These are phyloP conservation scores for Osmozyma mogii DNA, from an alignment of 805 yeast species.

Conservation along the genomic window DNA sequence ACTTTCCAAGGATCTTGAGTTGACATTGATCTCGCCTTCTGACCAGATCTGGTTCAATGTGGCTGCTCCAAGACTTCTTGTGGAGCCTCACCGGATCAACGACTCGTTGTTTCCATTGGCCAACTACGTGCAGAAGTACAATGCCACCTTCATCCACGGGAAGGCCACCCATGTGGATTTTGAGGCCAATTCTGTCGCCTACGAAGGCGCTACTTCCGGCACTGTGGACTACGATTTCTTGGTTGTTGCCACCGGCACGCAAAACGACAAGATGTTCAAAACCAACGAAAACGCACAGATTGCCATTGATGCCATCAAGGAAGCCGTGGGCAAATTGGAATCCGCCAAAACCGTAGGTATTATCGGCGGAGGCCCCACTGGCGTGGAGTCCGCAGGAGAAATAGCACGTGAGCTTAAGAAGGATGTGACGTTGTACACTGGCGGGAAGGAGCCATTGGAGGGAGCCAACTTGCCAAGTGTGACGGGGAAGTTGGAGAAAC, in stretches of 20 bases:
- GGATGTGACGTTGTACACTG: slow-evolving; percentile 20
- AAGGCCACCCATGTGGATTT: slow-evolving; percentile 19
- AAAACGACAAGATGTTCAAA: slow-evolving; percentile 18
- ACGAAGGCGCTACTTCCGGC: slow-evolving; percentile 4
- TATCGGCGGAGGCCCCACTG: slow-evolving; percentile 34
- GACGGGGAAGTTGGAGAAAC: slow-evolving; percentile 4
- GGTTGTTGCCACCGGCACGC: slow-evolving; percentile 29
- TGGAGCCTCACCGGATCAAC: slow-evolving; percentile 16
- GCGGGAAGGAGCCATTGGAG: slow-evolving; percentile 10
- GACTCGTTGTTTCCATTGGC: slow-evolving; percentile 13
- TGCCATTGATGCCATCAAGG: slow-evolving; percentile 11
- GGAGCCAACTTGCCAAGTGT: slow-evolving; percentile 6
- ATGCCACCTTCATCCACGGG: slow-evolving; percentile 18
- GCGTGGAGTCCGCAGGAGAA: slow-evolving; percentile 33
- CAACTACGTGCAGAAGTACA: slow-evolving; percentile 10
- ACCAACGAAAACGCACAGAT: slow-evolving; percentile 12
- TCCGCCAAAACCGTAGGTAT: slow-evolving; percentile 24
- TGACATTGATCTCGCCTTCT: slow-evolving; percentile 21
- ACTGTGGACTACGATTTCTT: slow-evolving; percentile 21
- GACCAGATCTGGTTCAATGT: slow-evolving; percentile 18
- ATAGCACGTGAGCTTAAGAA: slow-evolving; percentile 16
- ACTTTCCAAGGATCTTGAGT: slow-evolving; percentile 4
- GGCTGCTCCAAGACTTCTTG: slow-evolving; percentile 25
- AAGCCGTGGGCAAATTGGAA: slow-evolving; percentile 11
- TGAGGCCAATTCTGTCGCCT: slow-evolving; percentile 12